Base-by-base conservation (phyloP, 129 eudicot species). In the Cynara cardunculus region DNA sequence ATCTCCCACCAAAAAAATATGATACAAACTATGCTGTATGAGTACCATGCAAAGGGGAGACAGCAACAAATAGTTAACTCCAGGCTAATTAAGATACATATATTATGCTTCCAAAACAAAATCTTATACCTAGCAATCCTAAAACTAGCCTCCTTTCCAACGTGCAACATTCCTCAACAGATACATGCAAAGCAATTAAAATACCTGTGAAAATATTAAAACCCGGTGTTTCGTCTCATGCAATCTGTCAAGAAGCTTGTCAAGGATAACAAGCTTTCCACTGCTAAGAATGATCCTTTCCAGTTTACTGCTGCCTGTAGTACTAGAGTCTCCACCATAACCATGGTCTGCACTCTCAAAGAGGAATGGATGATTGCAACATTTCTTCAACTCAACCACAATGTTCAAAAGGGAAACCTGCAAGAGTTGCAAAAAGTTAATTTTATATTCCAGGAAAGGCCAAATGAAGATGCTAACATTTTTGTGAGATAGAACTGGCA, bases 271-370 rank as follows among this genome's bases (percentile, higher is more conserved):
- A 74, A 96, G 86, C 91, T 96, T 96, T 53, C 99, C 99, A 73
- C 99, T 96, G 85, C 99, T 96, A 22, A 96, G 84, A 83, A 92
- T 91, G 41, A 89, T 84, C 28, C 99, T 82, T 80, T 96, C 98
- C 77, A 96, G 87, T 84, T 96, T 96, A 80, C 92, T 91, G 87
- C 98, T 91, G 39, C 97, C 98, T 69, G 90, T 79, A 76, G 86
- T 83, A 61, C 78, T 93, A n/a, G 92, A 85, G 64, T 96, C 95
- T 70, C 99, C 99, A 64, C 99, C 99, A 88, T 96, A 96, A 71
- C 99, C 99, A 91, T 92, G 98, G 84, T 96, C 99, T 31, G 99
- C 99, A 89, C 99, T 96, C 88, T 96, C 99, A 86, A 96, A 96
- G 18, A 95, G 77, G 74, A 95, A 95, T 18, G 99, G 99, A 86